Conservation (phyloP, 495 filamentous ascomycete species). For the Penicillium goetzii region DNA sequence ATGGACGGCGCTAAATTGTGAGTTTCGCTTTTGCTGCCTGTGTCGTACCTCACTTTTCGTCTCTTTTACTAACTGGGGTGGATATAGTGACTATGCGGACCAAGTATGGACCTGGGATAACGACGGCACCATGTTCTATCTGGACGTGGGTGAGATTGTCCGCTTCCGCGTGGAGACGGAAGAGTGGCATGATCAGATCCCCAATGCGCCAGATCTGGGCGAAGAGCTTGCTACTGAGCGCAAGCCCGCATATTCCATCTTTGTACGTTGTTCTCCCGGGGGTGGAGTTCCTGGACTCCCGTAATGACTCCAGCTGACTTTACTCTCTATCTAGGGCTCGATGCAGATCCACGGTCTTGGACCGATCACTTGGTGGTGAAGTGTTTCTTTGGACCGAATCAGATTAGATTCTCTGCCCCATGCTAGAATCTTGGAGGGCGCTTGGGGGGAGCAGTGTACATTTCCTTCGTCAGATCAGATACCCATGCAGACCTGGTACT, state of each 20-base stretch:
- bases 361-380: conserved; percentile 55
- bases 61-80: conserved; percentile 29
- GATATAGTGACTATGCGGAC: conserved; percentile 64
- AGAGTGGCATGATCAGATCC: conserved; percentile 85
- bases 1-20: conserved; percentile 76
- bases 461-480: conserved; percentile 29
- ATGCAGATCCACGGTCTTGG: conserved; percentile 58
- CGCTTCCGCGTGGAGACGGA: conserved; percentile 82
- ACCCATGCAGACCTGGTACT: conserved; percentile 24
- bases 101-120: conserved; percentile 80
- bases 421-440: conserved; percentile 11
- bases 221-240: conserved; percentile 53
- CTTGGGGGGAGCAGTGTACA: conserved; percentile 4
- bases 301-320: conserved; percentile 10
- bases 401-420: not conserved
- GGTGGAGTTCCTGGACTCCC: not conserved
- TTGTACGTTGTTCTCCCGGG: conserved; percentile 48
- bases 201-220: conserved; percentile 62
- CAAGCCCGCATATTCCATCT: conserved; percentile 69
- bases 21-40: conserved; percentile 31
- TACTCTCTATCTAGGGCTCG: conserved; percentile 44
- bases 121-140: conserved; percentile 71
- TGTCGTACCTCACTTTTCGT: not conserved
- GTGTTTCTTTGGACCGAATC: not conserved
- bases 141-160: conserved; percentile 86